phyloP scores from a whole-genome alignment of 192 early-diverging fungal genomes.

The Mortierella antarctica region DNA sequence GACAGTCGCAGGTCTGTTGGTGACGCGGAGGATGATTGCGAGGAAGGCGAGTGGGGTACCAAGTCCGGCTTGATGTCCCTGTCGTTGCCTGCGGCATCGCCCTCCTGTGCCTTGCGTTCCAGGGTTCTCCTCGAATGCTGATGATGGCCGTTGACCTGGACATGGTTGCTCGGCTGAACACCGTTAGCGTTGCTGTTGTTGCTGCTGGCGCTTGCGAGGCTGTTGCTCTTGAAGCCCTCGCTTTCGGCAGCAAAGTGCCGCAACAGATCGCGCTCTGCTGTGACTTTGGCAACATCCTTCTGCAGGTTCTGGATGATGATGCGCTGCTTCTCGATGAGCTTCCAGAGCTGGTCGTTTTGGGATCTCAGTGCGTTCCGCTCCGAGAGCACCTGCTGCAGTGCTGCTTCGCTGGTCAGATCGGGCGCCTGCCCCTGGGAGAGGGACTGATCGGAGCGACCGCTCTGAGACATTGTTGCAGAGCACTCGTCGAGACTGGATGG shows the following conservation, averaged over 20 bases:
- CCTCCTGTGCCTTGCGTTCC: conserved; percentile 22
- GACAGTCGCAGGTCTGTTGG: not conserved
- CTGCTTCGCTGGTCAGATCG: conserved; percentile 6
- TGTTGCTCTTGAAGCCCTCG: conserved; percentile 14
- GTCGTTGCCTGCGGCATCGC: not conserved
- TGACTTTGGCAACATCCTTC: conserved; percentile 62
- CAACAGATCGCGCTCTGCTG: conserved; percentile 55
- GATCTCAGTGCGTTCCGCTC: conserved; percentile 78
- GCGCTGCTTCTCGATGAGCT: conserved; percentile 91
- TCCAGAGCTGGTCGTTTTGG: conserved; percentile 92
- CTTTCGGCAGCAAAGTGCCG: conserved; percentile 34
- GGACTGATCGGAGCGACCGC: conserved; percentile 41
- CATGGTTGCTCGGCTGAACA: not conserved
- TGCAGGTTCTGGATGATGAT: conserved; percentile 89
- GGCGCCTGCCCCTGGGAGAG: conserved; percentile 28
- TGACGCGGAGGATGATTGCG: not conserved
- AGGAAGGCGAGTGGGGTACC: not conserved
- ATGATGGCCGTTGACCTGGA: conserved; percentile 18
- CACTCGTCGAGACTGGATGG: not conserved
- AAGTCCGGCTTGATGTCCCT: conserved; percentile 24
- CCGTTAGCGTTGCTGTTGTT: conserved; percentile 6
- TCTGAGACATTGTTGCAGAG: conserved; percentile 23
- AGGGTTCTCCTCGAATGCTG: conserved; percentile 22
- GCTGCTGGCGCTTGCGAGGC: not conserved
- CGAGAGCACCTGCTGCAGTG: conserved; percentile 56